A percentile compares a stretch with the other conserved stretches of the same genome.
phyloP scores from a whole-genome alignment of 352 stramenopile genomes.

The Phytophthora pluvialis region DNA sequence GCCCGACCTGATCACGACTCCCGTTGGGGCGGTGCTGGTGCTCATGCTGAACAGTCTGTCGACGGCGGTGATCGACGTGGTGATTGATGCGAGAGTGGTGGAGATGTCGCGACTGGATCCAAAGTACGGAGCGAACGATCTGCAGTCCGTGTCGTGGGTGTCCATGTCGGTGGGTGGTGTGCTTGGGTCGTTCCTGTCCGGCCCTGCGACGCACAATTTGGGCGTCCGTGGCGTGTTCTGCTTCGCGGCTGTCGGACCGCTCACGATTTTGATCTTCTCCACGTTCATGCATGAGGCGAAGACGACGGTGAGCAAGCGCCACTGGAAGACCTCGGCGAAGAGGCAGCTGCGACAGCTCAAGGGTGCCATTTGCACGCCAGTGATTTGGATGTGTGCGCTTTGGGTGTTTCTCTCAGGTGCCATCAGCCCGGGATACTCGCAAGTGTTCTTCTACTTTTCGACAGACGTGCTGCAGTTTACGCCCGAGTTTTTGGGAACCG shows the following conservation, averaged over 20 bases:
- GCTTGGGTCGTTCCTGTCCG: conserved; percentile 93
- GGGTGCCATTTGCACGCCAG: conserved; percentile 81
- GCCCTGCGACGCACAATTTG: conserved; percentile 90
- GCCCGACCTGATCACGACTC: conserved; percentile 59
- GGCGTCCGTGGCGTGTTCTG: conserved; percentile 93
- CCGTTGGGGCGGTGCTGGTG: conserved; percentile 59
- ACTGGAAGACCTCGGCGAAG: conserved; percentile 62
- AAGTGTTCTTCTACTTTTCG: conserved; percentile 96
- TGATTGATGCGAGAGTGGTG: conserved; percentile 96
- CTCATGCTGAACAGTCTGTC: conserved; percentile 87
- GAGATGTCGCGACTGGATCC: conserved; percentile 91
- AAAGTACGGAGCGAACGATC: conserved; percentile 89
- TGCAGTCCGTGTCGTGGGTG: conserved; percentile 96
- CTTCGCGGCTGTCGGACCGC: conserved; percentile 89
- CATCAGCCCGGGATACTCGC: conserved; percentile 93
- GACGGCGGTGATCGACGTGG: conserved; percentile 95
- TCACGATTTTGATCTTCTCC: conserved; percentile 91
- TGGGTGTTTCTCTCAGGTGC: conserved; percentile 96
- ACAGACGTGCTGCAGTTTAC: conserved; percentile 95
- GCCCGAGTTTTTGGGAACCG: conserved; percentile 94
- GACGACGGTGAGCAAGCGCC: conserved; percentile 42
- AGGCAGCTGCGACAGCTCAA: conserved; percentile 71
- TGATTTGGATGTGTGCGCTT: conserved; percentile 96
- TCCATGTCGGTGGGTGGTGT: conserved; percentile 93
- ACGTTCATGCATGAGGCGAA: conserved; percentile 89